Evolutionary conservation across 2,329 filamentous ascomycete genomes (phyloP).

Genomic region (Exophiala oligosperma): DNA sequence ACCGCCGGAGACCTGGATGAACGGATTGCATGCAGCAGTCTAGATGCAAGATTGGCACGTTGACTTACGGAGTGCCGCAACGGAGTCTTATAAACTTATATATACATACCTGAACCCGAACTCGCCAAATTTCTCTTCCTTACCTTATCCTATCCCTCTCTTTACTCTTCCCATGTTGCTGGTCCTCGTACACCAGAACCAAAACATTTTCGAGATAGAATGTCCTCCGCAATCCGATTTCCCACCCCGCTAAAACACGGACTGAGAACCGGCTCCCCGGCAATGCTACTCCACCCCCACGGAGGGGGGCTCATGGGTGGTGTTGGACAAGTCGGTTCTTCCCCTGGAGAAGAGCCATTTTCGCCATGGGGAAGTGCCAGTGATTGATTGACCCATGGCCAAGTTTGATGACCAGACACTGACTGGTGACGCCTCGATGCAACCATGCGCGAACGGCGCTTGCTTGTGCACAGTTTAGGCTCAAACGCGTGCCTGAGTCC

Average conservation of each 20-base stretch:
- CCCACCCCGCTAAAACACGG: background rate
- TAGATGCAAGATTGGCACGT: background rate
- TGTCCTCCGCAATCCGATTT: background rate
- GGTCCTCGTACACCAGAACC: no score
- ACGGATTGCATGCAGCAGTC: background rate
- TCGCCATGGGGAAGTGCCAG: no score
- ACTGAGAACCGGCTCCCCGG: background rate
- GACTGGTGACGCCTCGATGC: background rate
- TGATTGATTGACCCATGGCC: no score
- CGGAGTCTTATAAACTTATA: no score
- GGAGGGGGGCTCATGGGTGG: background rate
- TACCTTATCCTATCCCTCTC: no score
- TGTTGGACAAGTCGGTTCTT: background rate
- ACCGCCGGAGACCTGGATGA: background rate
- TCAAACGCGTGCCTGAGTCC: background rate
- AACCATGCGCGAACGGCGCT: background rate
- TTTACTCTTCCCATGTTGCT: no score
- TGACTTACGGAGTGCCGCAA: no score
- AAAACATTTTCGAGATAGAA: no score
- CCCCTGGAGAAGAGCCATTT: background rate
- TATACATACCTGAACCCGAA: background rate
- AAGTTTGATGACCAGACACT: background rate
- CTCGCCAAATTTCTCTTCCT: no score
- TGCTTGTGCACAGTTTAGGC: background rate
- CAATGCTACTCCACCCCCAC: background rate